phyloP scores from a whole-genome alignment of 2,329 filamentous ascomycete genomes.

The Venturia oleaginea region DNA sequence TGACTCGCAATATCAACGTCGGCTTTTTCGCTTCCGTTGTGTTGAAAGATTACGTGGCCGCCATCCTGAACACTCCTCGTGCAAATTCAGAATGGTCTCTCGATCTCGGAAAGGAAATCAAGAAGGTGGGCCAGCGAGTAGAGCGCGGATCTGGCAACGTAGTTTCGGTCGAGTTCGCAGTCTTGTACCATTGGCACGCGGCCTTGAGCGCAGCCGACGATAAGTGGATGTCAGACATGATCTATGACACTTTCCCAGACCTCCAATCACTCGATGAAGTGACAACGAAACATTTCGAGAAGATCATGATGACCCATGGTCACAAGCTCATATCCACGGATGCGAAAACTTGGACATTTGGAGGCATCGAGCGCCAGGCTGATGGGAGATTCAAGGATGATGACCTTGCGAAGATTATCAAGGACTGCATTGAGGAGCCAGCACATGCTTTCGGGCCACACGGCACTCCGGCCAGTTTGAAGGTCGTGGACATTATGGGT shows the following conservation, averaged over 20 bases:
- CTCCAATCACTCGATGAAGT: constrained; percentile 36
- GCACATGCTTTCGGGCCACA: constrained; percentile 40
- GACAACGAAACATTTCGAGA: constrained; percentile 33
- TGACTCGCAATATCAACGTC: constrained; percentile 38
- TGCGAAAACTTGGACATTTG: constrained; percentile 41
- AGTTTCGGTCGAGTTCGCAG: constrained; percentile 38
- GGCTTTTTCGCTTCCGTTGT: constrained; percentile 39
- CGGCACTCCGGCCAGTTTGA: constrained; percentile 28
- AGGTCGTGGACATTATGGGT: constrained; percentile 35
- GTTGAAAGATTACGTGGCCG: constrained; percentile 37
- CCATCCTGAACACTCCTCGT: constrained; percentile 38
- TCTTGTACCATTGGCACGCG: constrained; percentile 41
- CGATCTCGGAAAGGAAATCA: constrained; percentile 38
- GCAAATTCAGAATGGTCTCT: constrained; percentile 39
- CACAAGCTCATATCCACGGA: constrained; percentile 52
- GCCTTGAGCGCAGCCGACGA: constrained; percentile 36
- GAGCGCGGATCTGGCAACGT: constrained; percentile 37
- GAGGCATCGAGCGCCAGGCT: constrained; percentile 48
- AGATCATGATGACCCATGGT: constrained; percentile 32
- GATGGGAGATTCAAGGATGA: constrained; percentile 62
- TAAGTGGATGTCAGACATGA: constrained; percentile 36
- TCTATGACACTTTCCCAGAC: constrained; percentile 28
- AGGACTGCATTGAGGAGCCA: constrained; percentile 56
- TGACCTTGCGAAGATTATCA: constrained; percentile 60
- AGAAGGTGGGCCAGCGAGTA: constrained; percentile 30